These are phyloP conservation scores for slime mould (Dictyostelium discoideum) DNA, from an alignment of 78 protist species.

Conservation along the genomic window dicty_2.7 NC_007088.5:1059501-1060000, in stretches of 20 bases:
- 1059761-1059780: constrained; percentile 92
- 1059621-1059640: constrained; percentile 90
- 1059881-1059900: constrained; percentile 82
- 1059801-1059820: constrained; percentile 94
- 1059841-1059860: constrained; percentile 97
- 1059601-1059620: constrained; percentile 24
- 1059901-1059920: constrained; percentile 97
- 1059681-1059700: constrained; percentile 93
- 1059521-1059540: constrained; percentile 87
- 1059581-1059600: constrained; percentile 93
- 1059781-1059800: constrained; percentile 98
- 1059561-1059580: constrained; percentile 92
- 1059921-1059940: constrained; percentile 97
- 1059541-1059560: constrained; percentile 91
- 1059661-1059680: constrained; percentile 92
- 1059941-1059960: constrained; percentile 91
- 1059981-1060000: constrained; percentile 96
- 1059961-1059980: constrained; percentile 84
- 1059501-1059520: constrained; percentile 94
- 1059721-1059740: constrained; percentile 83
- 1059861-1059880: constrained; percentile 89
- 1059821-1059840: constrained; percentile 84
- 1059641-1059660: constrained; percentile 43
- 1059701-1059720: constrained; percentile 95
- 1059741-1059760: constrained; percentile 88